These are phyloP conservation scores for Aspergillus steynii DNA, from an alignment of 495 filamentous ascomycete species.

Conservation along the genomic window DNA sequence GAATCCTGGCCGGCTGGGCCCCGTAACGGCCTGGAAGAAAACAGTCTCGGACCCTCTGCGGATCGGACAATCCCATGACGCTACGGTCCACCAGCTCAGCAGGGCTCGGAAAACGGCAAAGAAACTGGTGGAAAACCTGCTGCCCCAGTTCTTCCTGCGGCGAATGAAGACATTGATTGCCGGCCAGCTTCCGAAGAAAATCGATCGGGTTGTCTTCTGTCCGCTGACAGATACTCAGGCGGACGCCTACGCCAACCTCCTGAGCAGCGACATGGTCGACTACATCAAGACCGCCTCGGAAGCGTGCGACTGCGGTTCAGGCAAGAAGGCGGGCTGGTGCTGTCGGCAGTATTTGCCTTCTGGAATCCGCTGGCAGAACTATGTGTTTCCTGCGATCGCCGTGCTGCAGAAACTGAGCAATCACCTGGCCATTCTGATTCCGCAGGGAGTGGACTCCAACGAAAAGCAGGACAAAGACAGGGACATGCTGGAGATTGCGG, in stretches of 20 bases:
- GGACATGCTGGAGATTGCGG: slow-evolving; percentile 69
- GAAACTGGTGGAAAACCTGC: slow-evolving; percentile 81
- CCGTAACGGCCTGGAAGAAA: slow-evolving; percentile 72
- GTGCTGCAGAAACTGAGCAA: slow-evolving; percentile 86
- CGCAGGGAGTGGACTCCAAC: slow-evolving; percentile 59
- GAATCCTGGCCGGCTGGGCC: slow-evolving; percentile 84
- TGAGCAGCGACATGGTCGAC: slow-evolving; percentile 69
- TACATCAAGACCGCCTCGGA: slow-evolving; percentile 68
- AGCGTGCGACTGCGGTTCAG: slow-evolving; percentile 67
- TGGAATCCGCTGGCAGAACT: slow-evolving; percentile 68
- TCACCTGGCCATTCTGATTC: slow-evolving; percentile 87
- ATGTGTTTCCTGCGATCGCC: slow-evolving; percentile 84
- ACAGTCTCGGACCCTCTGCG: slow-evolving; percentile 78
- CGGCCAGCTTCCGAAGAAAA: slow-evolving; percentile 94
- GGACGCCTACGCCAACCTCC: slow-evolving; percentile 80
- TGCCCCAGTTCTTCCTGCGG: slow-evolving; percentile 89
- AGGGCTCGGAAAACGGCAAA: slow-evolving; percentile 79
- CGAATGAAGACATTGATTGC: slow-evolving; percentile 93
- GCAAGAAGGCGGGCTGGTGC: slow-evolving; percentile 79
- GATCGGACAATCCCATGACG: slow-evolving; percentile 88
- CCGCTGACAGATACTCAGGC: slow-evolving; percentile 80
- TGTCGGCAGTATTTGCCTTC: slow-evolving; percentile 62
- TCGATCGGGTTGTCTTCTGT: slow-evolving; percentile 92
- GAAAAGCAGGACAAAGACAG: slow-evolving; percentile 86
- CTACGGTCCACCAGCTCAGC: slow-evolving; percentile 81